Conservation (phyloP, 1,284 basidiomycete genomes). For the Heimioporus retisporus region DNA sequence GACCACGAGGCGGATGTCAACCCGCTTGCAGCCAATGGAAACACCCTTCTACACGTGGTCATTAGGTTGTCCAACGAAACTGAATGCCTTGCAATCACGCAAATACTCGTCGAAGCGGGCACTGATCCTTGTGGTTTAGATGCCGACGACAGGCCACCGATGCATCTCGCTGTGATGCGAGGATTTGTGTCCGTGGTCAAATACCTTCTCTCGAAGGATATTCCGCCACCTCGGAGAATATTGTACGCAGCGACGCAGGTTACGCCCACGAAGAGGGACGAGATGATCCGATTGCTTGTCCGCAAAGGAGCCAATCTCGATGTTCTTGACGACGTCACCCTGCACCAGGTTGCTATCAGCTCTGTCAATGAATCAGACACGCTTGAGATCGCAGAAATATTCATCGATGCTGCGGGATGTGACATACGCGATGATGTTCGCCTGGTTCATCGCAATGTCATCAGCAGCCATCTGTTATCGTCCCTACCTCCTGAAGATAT, state of each 20-base stretch:
- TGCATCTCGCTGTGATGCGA: neutral
- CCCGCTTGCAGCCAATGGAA: slow-evolving; percentile 9
- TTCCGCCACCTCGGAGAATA: slow-evolving; percentile 9
- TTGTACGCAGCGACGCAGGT: slow-evolving; percentile 9
- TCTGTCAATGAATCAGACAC: neutral
- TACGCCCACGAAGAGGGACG: neutral
- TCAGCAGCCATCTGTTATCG: too few relatives aligned
- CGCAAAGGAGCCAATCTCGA: slow-evolving; percentile 3
- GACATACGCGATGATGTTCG: neutral
- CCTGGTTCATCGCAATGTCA: too few relatives aligned
- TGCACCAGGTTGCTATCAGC: slow-evolving; percentile 7
- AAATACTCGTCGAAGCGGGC: neutral
- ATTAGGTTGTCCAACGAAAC: neutral
- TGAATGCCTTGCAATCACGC: neutral
- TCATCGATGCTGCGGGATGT: neutral
- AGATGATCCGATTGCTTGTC: slow-evolving; percentile 15
- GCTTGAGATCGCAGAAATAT: slow-evolving; percentile 5
- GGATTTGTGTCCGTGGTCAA: slow-evolving; percentile 19
- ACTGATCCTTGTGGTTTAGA: neutral
- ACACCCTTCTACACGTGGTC: slow-evolving; percentile 14
- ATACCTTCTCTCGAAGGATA: slow-evolving; percentile 12
- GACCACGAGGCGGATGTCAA: too few relatives aligned
- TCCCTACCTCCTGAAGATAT: too few relatives aligned
- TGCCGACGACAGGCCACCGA: neutral
- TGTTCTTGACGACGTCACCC: neutral